Conservation (phyloP, 306 rosid genomes). For the Canavalia ensiformis region DNA sequence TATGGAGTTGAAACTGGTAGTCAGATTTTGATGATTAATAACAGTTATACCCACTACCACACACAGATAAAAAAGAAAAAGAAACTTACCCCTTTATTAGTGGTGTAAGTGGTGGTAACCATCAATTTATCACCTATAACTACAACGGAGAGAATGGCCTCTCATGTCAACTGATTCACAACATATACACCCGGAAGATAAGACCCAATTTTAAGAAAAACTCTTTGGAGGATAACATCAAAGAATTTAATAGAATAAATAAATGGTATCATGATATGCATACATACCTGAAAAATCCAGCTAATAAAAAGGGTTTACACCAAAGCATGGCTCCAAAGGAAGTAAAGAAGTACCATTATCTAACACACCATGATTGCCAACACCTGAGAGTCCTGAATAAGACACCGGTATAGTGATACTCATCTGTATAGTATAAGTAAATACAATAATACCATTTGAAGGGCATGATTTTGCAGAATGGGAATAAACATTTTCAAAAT, state of each 20-base stretch:
- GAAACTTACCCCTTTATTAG: slow-evolving; percentile 10
- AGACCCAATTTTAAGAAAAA: not conserved
- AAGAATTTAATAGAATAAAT: not conserved
- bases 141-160: slow-evolving; percentile 7
- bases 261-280: slow-evolving; percentile 2
- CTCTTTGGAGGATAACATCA: not conserved
- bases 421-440: not conserved
- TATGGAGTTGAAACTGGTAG: not conserved
- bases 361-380: not conserved
- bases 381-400: not conserved
- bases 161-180: not conserved
- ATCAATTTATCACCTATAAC: not conserved
- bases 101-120: slow-evolving; percentile 13
- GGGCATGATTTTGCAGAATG: not conserved
- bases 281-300: not conserved
- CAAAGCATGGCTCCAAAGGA: not conserved
- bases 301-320: not conserved
- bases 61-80: slow-evolving; percentile 11
- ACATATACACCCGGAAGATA: slow-evolving; percentile 6
- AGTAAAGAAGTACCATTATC: not conserved
- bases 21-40: slow-evolving; percentile 27
- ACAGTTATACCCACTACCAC: slow-evolving; percentile 12
- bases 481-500: not conserved
- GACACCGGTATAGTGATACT: not conserved
- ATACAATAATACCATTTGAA: not conserved